Conservation (phyloP, 1,284 basidiomycete genomes). For the Leccinum fallax region DNA sequence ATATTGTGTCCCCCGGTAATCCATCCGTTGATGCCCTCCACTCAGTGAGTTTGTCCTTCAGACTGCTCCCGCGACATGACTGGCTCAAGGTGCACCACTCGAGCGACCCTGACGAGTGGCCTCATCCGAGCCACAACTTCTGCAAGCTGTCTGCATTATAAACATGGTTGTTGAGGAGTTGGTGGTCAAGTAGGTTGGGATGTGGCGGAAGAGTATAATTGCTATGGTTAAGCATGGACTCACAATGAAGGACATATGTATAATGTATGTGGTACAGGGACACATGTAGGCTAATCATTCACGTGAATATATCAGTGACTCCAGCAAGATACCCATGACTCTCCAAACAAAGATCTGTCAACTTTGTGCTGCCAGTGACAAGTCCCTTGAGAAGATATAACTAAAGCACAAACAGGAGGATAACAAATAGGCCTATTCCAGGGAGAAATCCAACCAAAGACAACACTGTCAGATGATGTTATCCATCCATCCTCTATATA, state of each 20-base stretch:
- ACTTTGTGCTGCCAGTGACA: too few relatives aligned
- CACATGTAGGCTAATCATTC: too few relatives aligned
- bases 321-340: neutral
- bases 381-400: neutral
- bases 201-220: too few relatives aligned
- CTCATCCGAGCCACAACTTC: slow-evolving; percentile 43
- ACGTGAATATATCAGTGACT: neutral
- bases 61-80: slow-evolving; percentile 42
- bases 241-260: too few relatives aligned
- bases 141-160: slow-evolving; percentile 47
- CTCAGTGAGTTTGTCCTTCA: slow-evolving; percentile 44
- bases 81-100: slow-evolving; percentile 50
- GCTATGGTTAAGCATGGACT: too few relatives aligned
- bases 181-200: too few relatives aligned
- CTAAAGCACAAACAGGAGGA: neutral
- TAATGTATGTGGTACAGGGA: too few relatives aligned
- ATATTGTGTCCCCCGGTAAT: too few relatives aligned
- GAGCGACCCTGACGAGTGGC: slow-evolving; percentile 43
- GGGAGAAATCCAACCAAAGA: neutral
- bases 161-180: slow-evolving; percentile 25
- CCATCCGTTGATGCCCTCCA: neutral
- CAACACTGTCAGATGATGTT: neutral
- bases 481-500: neutral
- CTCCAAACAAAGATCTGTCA: neutral
- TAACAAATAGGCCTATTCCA: neutral